phyloP scores from a whole-genome alignment of 176 grass and related monocot genomes.

The Cymbopogon citratus region DNA sequence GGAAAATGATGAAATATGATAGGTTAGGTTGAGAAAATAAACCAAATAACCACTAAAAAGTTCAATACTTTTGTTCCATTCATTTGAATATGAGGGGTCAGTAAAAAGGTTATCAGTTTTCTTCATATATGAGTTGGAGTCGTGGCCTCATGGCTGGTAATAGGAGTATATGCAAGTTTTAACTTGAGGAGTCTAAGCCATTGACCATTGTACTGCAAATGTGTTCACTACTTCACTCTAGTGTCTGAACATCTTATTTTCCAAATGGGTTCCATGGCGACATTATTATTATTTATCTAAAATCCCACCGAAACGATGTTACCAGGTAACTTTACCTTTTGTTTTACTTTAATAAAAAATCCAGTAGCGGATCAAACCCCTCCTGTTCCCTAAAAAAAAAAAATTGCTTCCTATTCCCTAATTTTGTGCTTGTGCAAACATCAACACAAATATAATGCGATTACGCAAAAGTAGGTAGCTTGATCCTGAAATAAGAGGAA shows the following conservation, averaged over 20 bases:
- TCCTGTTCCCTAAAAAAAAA: too few relatives aligned
- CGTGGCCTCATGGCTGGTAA: neutral
- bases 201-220: neutral
- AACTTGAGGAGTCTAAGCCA: neutral
- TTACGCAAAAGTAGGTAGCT: neutral
- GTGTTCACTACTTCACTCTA: neutral
- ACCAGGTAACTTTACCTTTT: neutral
- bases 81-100: neutral
- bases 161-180: neutral
- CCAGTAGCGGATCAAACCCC: too few relatives aligned
- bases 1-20: neutral
- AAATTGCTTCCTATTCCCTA: too few relatives aligned
- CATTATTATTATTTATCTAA: neutral
- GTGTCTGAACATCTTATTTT: neutral
- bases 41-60: neutral
- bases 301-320: neutral
- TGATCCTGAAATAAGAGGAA: neutral
- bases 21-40: constrained; percentile 1
- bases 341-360: too few relatives aligned
- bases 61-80: neutral
- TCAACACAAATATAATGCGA: neutral
- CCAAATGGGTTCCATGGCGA: neutral
- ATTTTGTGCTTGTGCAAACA: neutral
- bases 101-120: neutral
- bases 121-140: neutral